Evolutionary conservation across 2,329 filamentous ascomycete genomes (phyloP), one percentile per base, ranked within the genome.

Genomic region (Piedraia hortae): DNA sequence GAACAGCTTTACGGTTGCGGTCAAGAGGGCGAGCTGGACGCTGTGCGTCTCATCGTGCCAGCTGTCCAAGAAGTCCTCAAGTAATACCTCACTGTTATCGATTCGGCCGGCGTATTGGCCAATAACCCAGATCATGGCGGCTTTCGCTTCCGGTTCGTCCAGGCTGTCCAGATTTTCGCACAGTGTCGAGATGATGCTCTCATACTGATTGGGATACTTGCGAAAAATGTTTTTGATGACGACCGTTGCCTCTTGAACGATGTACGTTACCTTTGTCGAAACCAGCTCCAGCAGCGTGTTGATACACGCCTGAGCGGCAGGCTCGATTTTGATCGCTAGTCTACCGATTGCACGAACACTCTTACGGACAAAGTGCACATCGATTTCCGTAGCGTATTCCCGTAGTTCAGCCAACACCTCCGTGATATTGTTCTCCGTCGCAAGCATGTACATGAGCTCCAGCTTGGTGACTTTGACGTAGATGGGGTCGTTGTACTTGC

Each of bases 391-490:
- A 5, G 85, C 82, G 46, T 97, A 70, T 56, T 97, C 85, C 42
- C 78, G 65, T 25, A 97, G 50, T 44, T 97, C 85, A 2, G 80
- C 88, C 32, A 97, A 49, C 1, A 97, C 85, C 41, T 93, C 77
- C 21, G 77, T 70, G 35, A 97, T 97, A 43, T 97, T 97, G 37
- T 69, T 72, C 46, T 91, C 78, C 15, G 65, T 90, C 5, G 85
- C 85, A 28, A 97, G 60, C 85, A 93, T 97, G 47, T 97, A 97
- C 33, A 97, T 93, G 35, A 97, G 61, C 48, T 97, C 85, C 21
- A 97, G 59, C 48, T 97, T 97, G 9, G 85, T 97, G 22, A 97
- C 85, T 47, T 97, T 97, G 50, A 97, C 85, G 44, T 93, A 97
- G 31, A 97, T 97, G 0, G 85, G 85, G 41, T 97, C 85, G 44